A percentile compares a stretch with the other conserved stretches of the same genome.
Conservation (phyloP, 1,139 yeast species). For the Saccharomyces pastorianus region DNA sequence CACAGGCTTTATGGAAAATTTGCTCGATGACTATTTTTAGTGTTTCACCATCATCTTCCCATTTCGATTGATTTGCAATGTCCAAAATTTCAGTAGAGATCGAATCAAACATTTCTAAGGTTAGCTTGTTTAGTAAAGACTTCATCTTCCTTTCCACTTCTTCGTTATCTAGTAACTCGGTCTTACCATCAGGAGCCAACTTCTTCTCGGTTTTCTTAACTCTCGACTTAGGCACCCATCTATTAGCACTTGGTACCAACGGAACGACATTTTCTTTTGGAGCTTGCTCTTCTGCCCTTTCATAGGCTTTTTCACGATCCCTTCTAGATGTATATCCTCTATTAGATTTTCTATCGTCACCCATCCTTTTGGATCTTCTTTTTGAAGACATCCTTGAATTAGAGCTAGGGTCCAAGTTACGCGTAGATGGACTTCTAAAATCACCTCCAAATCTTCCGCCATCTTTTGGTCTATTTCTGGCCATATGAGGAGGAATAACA, state of each 20-base stretch:
- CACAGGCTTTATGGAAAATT: too few relatives aligned
- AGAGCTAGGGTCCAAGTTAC: too few relatives aligned
- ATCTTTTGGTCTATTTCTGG: conserved; percentile 21
- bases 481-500: conserved; percentile 3
- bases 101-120: conserved; percentile 70
- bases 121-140: too few relatives aligned
- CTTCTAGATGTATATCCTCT: conserved; percentile 29
- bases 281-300: conserved; percentile 26
- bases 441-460: conserved; percentile 23
- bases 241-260: conserved; percentile 45
- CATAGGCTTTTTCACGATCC: conserved; percentile 37
- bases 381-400: too few relatives aligned
- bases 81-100: conserved; percentile 69
- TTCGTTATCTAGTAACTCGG: conserved; percentile 52
- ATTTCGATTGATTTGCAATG: conserved; percentile 75
- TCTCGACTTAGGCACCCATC: conserved; percentile 91
- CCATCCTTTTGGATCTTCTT: too few relatives aligned
- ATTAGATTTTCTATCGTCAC: too few relatives aligned
- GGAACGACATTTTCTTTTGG: conserved; percentile 28
- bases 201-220: conserved; percentile 46
- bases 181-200: conserved; percentile 66
- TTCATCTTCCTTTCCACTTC: conserved; percentile 51
- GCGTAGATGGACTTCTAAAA: conserved; percentile 29
- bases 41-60: conserved; percentile 43
- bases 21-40: too few relatives aligned